Evolutionary conservation across 495 filamentous ascomycete species (phyloP), one percentile per base, ranked within the genome.

Genomic region (Astrothelium macrocarpum): DNA sequence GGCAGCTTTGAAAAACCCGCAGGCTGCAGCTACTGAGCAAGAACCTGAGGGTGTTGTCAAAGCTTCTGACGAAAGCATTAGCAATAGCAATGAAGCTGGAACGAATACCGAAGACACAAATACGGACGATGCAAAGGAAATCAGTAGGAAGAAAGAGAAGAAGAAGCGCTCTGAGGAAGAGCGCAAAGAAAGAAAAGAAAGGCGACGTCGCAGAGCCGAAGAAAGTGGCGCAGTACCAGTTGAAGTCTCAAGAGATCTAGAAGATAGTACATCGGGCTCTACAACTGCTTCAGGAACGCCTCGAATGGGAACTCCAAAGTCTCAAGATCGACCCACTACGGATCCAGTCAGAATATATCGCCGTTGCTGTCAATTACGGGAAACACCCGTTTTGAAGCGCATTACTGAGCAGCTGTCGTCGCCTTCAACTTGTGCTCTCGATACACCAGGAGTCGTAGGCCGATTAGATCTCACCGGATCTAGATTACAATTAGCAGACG

Each of bases 301-400:
- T 29, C 49, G 20, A 29, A 28, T 5, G 18, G 20, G 14, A 59
- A 66, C 73, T 59, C 72, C 84, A 20, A 85, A 79, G 64, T 78
- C 82, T 16, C 85, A 88, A 67, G 81, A 83, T 60, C 82, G 81
- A 32, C 91, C 93, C 0, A 97, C 92, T 2, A 96, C 88, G 20
- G 93, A 96, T 71, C 93, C 94, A 5, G 81, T 91, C 10, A 83
- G 92, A 62, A 96, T 98, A 72, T 98, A 98, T 74, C 84, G 91
- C 59, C 84, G 94, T 62, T 97, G 94, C 72, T 97, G 94, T 70
- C 92, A 97, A 70, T 78, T 98, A 28, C 80, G 94, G 65, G 94
- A 97, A 76, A 92, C 91, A 0, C 89, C 89, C 1, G 89, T 95
- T 42, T 78, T 97, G 26, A 91, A 91, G 70, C 89, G 87, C 67